These are phyloP conservation scores for Sporothrix mexicana DNA, from an alignment of 2,329 filamentous ascomycete species.

Conservation along the genomic window DNA sequence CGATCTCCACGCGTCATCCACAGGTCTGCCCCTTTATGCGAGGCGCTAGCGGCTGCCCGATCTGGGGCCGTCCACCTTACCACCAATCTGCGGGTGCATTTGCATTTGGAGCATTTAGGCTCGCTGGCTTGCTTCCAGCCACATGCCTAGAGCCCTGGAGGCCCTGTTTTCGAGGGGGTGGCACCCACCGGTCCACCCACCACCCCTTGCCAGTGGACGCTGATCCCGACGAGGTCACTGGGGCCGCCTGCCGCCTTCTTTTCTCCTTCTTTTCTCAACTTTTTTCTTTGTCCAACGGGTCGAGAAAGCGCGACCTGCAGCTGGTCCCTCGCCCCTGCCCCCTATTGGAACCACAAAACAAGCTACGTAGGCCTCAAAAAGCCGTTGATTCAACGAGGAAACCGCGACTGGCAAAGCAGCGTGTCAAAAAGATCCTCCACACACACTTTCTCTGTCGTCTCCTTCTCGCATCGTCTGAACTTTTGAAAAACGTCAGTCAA, in stretches of 20 bases:
- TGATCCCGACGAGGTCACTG: slow-evolving; percentile 15
- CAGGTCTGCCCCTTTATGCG: slow-evolving; percentile 14
- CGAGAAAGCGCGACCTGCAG: slow-evolving; percentile 4
- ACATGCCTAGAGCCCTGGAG: slow-evolving; percentile 11
- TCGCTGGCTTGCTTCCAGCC: slow-evolving; percentile 2
- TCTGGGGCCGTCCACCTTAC: slow-evolving; percentile 8
- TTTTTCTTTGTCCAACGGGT: not conserved
- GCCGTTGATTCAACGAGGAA: not conserved
- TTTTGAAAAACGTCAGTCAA: not conserved
- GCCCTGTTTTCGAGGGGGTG: slow-evolving; percentile 11
- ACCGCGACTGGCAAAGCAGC: slow-evolving; percentile 7
- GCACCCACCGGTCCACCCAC: not conserved
- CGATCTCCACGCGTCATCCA: slow-evolving; percentile 16
- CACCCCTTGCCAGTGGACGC: not conserved
- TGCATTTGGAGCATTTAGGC: not conserved
- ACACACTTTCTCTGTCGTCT: not conserved
- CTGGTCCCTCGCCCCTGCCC: not conserved
- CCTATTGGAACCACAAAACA: slow-evolving; percentile 7
- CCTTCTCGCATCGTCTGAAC: too few species aligned
- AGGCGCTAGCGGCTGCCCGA: slow-evolving; percentile 10
- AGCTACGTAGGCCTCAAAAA: slow-evolving; percentile 11
- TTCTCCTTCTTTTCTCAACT: not conserved
- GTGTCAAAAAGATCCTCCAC: slow-evolving; percentile 10
- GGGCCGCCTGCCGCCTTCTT: not conserved
- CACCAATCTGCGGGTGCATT: slow-evolving; percentile 7